phyloP scores from a whole-genome alignment of 345 rosid genomes.

The Psidium guajava region DNA sequence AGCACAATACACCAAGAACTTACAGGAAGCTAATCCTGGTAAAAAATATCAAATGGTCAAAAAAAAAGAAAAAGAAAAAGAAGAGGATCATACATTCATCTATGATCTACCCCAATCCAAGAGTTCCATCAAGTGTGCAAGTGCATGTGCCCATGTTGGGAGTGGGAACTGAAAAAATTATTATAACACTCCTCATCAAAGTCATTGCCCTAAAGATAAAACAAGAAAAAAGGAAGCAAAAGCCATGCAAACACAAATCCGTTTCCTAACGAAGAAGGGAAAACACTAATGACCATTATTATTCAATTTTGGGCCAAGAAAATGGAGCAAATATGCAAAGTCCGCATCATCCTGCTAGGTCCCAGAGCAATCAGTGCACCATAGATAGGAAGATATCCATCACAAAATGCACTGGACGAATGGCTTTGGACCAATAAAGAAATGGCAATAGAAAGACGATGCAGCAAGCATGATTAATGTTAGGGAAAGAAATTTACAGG shows the following conservation, averaged over 20 bases:
- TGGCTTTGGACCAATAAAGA: background rate
- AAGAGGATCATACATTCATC: background rate
- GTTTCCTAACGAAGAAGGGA: background rate
- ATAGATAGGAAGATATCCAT: background rate
- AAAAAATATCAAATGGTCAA: background rate
- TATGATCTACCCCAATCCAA: background rate
- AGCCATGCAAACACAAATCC: background rate
- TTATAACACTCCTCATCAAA: background rate
- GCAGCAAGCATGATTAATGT: background rate
- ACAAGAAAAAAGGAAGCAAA: background rate
- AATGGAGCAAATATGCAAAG: background rate
- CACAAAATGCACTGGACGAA: background rate
- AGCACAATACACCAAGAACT: background rate
- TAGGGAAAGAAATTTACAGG: background rate
- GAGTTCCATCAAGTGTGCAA: background rate
- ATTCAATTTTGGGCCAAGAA: background rate
- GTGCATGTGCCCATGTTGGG: background rate
- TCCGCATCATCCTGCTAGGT: background rate
- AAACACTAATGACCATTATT: background rate
- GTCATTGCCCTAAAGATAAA: background rate
- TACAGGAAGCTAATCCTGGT: background rate
- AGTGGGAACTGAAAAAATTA: background rate
- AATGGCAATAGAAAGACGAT: background rate
- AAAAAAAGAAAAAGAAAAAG: background rate
- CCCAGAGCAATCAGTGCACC: background rate